Base-by-base conservation (phyloP, 441 rosid genomes). In the Syzygium syzygioides region DNA sequence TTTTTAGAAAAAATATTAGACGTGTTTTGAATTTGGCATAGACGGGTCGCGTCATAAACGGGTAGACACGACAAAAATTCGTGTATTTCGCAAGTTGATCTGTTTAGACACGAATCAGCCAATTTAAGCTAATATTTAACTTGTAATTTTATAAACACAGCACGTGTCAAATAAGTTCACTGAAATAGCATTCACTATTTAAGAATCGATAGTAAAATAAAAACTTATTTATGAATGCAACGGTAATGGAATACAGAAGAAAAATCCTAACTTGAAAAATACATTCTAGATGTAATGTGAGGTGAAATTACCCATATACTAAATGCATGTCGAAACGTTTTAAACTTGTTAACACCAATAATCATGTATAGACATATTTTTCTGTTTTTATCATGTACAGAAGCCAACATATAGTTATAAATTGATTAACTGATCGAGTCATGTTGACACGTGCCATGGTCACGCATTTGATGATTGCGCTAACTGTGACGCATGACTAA, bases 401-500 rank as follows among this genome's bases (percentile, higher is more conserved):
- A 6, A 19, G 80, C 37, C 28, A 20, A 10, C 3, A 4, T 0
- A 20, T 37, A 71, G 19, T 71, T 6, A 71, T 71, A 37, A 71
- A 34, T 71, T 37, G 4, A 7, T 19, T 71, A 19, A 8, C 9
- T 71, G 5, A 34, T 71, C 28, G 13, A 71, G 2, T 6, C 14
- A 1, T 18, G 14, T 9, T 45, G 9, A 68, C 7, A 4, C 25
- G 9, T 68, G 25, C 18, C 45, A 32, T 9, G 79, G 14, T 68
- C 13, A 4, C 25, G 23, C 48, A 68, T 68, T 10, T 6, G 41
- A 68, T 34, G 5, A 34, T 68, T 6, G 3, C 3, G 7, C 34
- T 32, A 19, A 20, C 0, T 4, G 0, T 34, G 79, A 9, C 26
- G 1, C 3, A 4, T 19, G 25, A 10, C 7, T 68, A 7, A 68